These are phyloP conservation scores for Omphalea diandra DNA, from an alignment of 441 rosid genomes.

Conservation along the genomic window DNA sequence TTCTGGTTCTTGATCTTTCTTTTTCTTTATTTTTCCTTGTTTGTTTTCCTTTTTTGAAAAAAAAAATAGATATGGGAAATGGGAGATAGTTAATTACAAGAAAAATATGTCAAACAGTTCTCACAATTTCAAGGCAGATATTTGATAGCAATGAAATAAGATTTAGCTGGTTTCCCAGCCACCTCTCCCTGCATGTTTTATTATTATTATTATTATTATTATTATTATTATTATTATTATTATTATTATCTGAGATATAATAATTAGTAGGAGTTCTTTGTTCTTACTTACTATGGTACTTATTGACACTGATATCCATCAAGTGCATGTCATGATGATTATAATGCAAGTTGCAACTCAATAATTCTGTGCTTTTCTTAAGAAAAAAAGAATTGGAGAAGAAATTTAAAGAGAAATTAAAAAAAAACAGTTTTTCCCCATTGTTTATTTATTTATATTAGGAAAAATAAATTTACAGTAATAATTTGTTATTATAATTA, in stretches of 20 bases:
- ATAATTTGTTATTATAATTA: no score
- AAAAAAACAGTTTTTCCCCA: no score
- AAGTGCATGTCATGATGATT: neutral
- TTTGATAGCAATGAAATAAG: constrained; percentile 8
- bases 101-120: constrained; percentile 15
- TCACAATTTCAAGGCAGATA: constrained; percentile 9
- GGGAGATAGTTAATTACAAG: constrained; percentile 8
- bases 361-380: no score
- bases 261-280: no score
- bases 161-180: neutral
- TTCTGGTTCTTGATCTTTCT: neutral
- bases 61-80: neutral
- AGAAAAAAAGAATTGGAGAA: no score
- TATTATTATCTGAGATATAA: no score
- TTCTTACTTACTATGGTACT: neutral
- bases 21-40: neutral
- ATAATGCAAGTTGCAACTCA: no score
- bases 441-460: no score
- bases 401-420: no score
- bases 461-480: no score
- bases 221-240: neutral
- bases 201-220: no score
- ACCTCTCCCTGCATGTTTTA: neutral
- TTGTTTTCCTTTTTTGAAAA: neutral
- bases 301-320: neutral